Evolutionary conservation across 2,329 filamentous ascomycete species (phyloP), one percentile per base, ranked within the genome.

Genomic region (Fusarium austroafricanum): DNA sequence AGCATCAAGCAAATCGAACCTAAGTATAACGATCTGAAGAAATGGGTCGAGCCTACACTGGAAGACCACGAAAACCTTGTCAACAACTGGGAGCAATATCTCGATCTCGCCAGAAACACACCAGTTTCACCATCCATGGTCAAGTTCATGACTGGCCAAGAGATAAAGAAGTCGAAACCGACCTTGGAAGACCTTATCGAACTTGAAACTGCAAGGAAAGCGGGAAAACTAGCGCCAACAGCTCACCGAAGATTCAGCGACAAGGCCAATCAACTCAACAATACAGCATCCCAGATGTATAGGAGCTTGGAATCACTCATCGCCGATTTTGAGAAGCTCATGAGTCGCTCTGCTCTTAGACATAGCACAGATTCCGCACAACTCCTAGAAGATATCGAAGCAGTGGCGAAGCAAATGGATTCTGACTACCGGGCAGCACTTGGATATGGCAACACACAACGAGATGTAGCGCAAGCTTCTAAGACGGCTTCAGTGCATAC

Each of bases 401-500:
- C 92, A 0, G 85, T 98, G 55, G 90, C 90, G 51, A 93, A 89
- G 73, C 97, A 97, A 79, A 92, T 99, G 49, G 89, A 90, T 46
- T 92, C 90, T 8, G 96, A 98, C 78, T 92, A 93, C 75, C 90
- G 94, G 70, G 90, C 92, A 68, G 88, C 93, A 12, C 82, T 93
- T 43, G 85, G 86, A 8, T 90, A 94, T 66, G 83, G 88, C 2
- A 87, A 88, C 67, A 89, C 89, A 39, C 82, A 89, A 70, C 82
- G 83, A 37, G 88, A 89, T 67, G 74, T 89, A 17, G 81, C 84
- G 2, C 87, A 89, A 71, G 87, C 85, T 10, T 90, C 89, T 20
- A 90, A 88, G 73, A 87, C 86, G 37, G 89, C 89, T 9, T 85
- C 84, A 7, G 85, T 86, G 20, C 89, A 90, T 70, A 90, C 88